Base-by-base conservation (phyloP, 768 basidiomycete species). In the Calocybe cyanea region DNA sequence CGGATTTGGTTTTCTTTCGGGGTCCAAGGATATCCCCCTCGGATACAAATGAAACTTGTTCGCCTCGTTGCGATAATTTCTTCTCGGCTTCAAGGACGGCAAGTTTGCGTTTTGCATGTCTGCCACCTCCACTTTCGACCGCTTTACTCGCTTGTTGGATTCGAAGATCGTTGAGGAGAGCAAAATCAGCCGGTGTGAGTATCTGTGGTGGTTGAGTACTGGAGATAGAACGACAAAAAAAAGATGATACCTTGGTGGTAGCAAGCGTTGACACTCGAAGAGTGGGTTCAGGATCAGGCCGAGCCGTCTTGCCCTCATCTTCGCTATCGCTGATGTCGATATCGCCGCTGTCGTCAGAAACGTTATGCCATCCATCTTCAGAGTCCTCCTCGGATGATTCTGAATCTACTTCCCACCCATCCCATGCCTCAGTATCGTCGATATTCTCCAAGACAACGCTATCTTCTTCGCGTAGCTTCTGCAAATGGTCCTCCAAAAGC, bases 101-200 rank as follows among this genome's bases (percentile, higher is more conserved):
- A 2, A 94, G 81, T 67, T 97, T 97, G 24, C 95, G 85, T 64
- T 96, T 96, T 3, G 91, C 84, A 30, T 76, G 81, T 15, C 80
- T 70, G 1, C 90, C 85, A 4, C 83, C 85, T 2, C 82, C 81
- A 18, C 64, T 65, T 58, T 90, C 81, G 5, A 87, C 82, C 0
- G 80, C 81, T 46, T 81, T 76, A 13, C 75, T 69, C 14, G 88
- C 89, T 0, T 85, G 89, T 66, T 91, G 76, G 40, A 91, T 75
- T 2, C 86, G 83, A 15, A 98, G 81, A 55, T 96, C 91, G 58
- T 90, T 88, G 42, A 98, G 74, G 41, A 96, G 65, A 0, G 88
- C 88, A 60, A 97, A 99, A 64, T 99, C 96, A 23, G 93, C 93
- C 0, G 96, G 96, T 0, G 96, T 98, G 34, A 98, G 79, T 57